These are phyloP conservation scores for Kwoniella heveanensis DNA, from an alignment of 768 basidiomycete genomes.

Conservation along the genomic window DNA sequence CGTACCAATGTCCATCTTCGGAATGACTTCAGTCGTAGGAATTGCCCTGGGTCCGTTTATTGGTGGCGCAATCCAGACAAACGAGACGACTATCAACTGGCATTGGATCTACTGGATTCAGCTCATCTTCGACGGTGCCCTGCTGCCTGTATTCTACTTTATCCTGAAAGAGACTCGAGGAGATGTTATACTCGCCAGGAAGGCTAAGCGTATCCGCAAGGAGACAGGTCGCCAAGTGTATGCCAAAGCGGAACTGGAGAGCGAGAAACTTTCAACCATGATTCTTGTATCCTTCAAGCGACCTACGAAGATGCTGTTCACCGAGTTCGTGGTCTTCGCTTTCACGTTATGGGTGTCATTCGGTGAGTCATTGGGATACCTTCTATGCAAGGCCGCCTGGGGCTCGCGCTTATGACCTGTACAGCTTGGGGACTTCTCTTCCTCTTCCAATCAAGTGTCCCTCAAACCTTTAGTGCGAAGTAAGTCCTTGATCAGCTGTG, in stretches of 20 bases:
- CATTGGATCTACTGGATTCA: constrained; percentile 26
- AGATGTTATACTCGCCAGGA: constrained; percentile 20
- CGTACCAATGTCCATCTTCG: constrained; percentile 24
- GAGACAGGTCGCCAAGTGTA: constrained; percentile 23
- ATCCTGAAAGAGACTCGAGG: constrained; percentile 25
- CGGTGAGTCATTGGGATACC: constrained; percentile 3
- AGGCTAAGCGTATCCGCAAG: constrained; percentile 24
- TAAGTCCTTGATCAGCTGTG: neutral
- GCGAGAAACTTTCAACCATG: neutral
- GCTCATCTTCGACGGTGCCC: constrained; percentile 24
- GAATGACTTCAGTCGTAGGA: constrained; percentile 17
- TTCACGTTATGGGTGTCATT: constrained; percentile 26
- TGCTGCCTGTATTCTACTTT: constrained; percentile 23
- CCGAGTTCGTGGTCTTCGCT: constrained; percentile 23
- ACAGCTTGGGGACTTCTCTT: constrained; percentile 8
- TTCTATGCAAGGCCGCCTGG: neutral
- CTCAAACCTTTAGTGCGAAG: constrained; percentile 15
- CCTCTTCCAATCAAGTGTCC: constrained; percentile 19
- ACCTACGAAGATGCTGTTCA: constrained; percentile 21
- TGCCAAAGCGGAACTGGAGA: constrained; percentile 22
- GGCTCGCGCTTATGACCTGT: neutral
- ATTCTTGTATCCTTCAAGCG: constrained; percentile 11
- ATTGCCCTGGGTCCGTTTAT: constrained; percentile 17
- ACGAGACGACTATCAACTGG: constrained; percentile 5
- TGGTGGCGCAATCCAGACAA: constrained; percentile 17